These are phyloP conservation scores for Amphirosellinia nigrospora DNA, from an alignment of 495 filamentous ascomycete genomes.

Conservation along the genomic window DNA sequence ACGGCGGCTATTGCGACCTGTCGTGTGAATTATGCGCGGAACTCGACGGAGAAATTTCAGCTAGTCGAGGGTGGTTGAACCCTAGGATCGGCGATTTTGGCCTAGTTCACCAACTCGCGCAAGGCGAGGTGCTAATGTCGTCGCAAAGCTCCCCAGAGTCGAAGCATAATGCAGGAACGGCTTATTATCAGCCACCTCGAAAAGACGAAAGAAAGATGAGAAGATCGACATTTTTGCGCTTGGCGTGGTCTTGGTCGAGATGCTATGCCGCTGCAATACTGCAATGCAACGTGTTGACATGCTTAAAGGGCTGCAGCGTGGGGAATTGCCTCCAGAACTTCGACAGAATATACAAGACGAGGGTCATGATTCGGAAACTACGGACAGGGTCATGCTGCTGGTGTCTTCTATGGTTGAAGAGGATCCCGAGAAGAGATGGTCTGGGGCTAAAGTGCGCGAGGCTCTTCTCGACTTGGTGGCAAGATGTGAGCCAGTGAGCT, in stretches of 20 bases:
- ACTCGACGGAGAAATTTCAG: neutral
- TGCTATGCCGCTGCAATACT: slow-evolving; percentile 56
- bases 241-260: slow-evolving; percentile 61
- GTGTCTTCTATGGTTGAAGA: slow-evolving; percentile 56
- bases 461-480: slow-evolving; percentile 28
- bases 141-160: slow-evolving; percentile 9
- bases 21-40: slow-evolving; percentile 40
- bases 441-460: slow-evolving; percentile 29
- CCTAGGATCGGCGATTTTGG: slow-evolving; percentile 64
- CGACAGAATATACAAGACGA: slow-evolving; percentile 32
- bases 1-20: slow-evolving; percentile 36
- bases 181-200: slow-evolving; percentile 37
- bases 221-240: slow-evolving; percentile 62
- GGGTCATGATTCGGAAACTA: slow-evolving; percentile 41
- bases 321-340: slow-evolving; percentile 27
- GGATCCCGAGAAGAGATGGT: slow-evolving; percentile 50
- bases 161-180: slow-evolving; percentile 30
- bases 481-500: slow-evolving; percentile 17
- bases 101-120: slow-evolving; percentile 59
- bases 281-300: slow-evolving; percentile 62
- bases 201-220: slow-evolving; percentile 51
- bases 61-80: slow-evolving; percentile 49
- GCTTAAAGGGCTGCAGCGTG: slow-evolving; percentile 50
- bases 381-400: slow-evolving; percentile 48
- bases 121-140: slow-evolving; percentile 33